Percentiles rank a stretch among this genome's conserved stretches.
Conservation (phyloP, 1,284 basidiomycete genomes). For the Stereum hirsutum region DNA sequence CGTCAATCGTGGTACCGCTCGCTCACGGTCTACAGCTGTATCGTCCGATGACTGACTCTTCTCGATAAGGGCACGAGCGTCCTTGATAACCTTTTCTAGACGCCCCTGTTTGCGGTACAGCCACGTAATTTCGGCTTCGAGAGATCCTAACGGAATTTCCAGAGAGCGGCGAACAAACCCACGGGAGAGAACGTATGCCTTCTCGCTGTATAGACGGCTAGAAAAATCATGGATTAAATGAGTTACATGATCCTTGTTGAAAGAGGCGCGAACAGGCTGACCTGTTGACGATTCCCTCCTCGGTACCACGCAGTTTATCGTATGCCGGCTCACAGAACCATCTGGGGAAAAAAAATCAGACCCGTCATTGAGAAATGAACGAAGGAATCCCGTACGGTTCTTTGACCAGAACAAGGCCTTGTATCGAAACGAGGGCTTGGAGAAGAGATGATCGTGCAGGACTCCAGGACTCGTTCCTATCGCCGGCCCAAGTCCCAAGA, state of each 20-base stretch:
- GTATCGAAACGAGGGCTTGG: conserved; percentile 90
- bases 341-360: conserved; percentile 25
- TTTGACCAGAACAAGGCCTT: conserved; percentile 86
- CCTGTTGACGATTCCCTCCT: conserved; percentile 84
- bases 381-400: conserved; percentile 61
- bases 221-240: conserved; percentile 4
- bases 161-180: conserved; percentile 84
- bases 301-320: conserved; percentile 83
- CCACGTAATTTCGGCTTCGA: conserved; percentile 69
- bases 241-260: background rate
- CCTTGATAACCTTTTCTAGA: conserved; percentile 59
- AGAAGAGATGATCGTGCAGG: conserved; percentile 75
- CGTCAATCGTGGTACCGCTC: conserved; percentile 70
- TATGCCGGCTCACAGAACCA: conserved; percentile 92
- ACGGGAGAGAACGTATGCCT: conserved; percentile 85
- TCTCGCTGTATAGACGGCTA: conserved; percentile 83
- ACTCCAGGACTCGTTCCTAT: conserved; percentile 81
- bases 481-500: conserved; percentile 87
- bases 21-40: conserved; percentile 35
- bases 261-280: conserved; percentile 16
- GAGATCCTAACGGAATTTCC: conserved; percentile 62
- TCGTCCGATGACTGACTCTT: conserved; percentile 40
- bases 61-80: conserved; percentile 56
- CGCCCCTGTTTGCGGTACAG: conserved; percentile 63
- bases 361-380: conserved; percentile 2